Evolutionary conservation across 495 filamentous ascomycete species (phyloP).

Genomic region (Aspergillus kassunensis): DNA sequence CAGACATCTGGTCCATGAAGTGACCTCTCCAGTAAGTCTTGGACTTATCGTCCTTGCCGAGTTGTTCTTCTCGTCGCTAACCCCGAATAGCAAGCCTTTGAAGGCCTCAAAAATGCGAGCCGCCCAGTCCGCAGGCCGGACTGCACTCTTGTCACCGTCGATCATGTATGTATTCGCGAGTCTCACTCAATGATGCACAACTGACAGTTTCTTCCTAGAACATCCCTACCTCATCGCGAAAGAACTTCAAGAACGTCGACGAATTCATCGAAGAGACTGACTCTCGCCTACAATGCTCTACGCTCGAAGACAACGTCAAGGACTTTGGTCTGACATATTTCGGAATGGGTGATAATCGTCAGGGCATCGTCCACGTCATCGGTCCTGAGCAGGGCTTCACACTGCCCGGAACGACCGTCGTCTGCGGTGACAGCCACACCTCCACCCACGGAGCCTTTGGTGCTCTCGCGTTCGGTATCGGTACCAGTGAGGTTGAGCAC

Average conservation of each 20-base stretch:
- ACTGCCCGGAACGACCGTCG: conserved; percentile 92
- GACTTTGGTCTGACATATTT: conserved; percentile 97
- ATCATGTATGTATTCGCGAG: conserved; percentile 67
- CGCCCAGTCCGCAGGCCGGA: conserved; percentile 88
- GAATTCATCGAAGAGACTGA: conserved; percentile 91
- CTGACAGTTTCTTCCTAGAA: conserved; percentile 57
- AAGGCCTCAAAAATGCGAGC: conserved; percentile 82
- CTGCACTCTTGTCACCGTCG: conserved; percentile 93
- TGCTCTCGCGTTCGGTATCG: conserved; percentile 93
- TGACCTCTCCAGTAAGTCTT: conserved; percentile 68
- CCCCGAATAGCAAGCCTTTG: conserved; percentile 81
- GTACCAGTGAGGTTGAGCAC: conserved; percentile 97
- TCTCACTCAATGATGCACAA: not conserved
- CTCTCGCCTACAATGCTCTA: conserved; percentile 88
- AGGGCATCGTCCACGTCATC: conserved; percentile 98
- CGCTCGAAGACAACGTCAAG: conserved; percentile 95
- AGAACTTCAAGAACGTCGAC: conserved; percentile 79
- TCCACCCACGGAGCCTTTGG: conserved; percentile 98
- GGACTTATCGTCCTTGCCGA: not conserved
- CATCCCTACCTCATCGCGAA: conserved; percentile 83
- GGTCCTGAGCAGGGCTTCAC: conserved; percentile 99
- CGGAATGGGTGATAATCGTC: conserved; percentile 90
- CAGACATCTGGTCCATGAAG: conserved; percentile 95
- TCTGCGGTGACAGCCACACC: conserved; percentile 96
- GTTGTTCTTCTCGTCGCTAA: not conserved